Conservation (phyloP, 768 basidiomycete species). For the Suillus alpinus region DNA sequence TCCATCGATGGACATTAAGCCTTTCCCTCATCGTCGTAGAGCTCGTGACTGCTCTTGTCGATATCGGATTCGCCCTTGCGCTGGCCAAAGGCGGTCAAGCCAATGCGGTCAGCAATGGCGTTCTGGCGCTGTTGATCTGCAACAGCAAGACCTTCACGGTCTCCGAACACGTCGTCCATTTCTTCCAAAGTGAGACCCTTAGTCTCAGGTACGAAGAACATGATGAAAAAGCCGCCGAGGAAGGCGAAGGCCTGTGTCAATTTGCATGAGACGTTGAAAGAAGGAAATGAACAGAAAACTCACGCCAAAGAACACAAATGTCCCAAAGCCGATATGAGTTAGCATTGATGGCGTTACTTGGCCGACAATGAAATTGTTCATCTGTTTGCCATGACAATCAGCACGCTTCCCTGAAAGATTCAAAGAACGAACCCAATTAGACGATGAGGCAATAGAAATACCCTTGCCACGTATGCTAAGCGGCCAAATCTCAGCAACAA, state of each 20-base stretch:
- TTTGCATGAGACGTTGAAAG: constrained; percentile 3
- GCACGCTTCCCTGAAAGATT: neutral
- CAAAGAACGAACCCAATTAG: constrained; percentile 58
- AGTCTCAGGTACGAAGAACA: constrained; percentile 71
- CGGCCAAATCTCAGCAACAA: constrained; percentile 74
- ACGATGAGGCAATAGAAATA: constrained; percentile 69
- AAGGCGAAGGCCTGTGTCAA: constrained; percentile 57
- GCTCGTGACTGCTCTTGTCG: constrained; percentile 18
- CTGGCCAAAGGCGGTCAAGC: constrained; percentile 41
- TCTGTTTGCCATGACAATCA: constrained; percentile 34
- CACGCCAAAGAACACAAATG: constrained; percentile 77
- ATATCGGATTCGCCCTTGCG: constrained; percentile 13
- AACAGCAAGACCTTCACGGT: constrained; percentile 47
- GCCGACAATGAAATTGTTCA: constrained; percentile 67
- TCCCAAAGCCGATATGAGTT: constrained; percentile 60
- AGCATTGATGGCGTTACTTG: constrained; percentile 73
- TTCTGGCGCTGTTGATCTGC: constrained; percentile 51
- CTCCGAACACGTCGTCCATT: constrained; percentile 77
- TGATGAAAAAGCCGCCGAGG: constrained; percentile 63
- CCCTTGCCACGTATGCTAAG: constrained; percentile 74
- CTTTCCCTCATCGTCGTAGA: constrained; percentile 18
- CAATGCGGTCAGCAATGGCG: constrained; percentile 61
- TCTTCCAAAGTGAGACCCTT: constrained; percentile 74
- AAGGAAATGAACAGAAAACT: constrained; percentile 15
- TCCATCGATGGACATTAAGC: neutral